Percentiles rank a stretch among this genome's conserved stretches.
These are phyloP conservation scores for Lithospermum erythrorhizon DNA, from an alignment of 257 asterid species.

Conservation along the genomic window DNA sequence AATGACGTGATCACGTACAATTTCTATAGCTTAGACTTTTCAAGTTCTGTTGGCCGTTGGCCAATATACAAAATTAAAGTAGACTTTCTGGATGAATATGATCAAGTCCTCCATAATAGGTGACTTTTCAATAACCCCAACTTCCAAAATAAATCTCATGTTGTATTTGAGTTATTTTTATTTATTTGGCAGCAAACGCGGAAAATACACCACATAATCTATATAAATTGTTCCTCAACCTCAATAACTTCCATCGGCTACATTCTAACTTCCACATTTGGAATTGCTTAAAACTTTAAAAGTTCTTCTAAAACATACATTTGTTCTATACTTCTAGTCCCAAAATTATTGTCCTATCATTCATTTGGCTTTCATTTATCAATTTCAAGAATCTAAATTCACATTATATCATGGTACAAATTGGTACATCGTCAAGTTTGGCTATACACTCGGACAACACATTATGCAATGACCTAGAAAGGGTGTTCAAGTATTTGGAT, in stretches of 20 bases:
- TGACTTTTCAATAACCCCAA: not conserved
- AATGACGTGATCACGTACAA: too few relatives aligned
- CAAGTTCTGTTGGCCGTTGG: not conserved
- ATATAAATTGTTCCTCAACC: not conserved
- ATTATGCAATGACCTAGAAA: constrained; percentile 2
- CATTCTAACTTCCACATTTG: not conserved
- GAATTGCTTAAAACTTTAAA: too few relatives aligned
- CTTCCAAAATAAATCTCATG: not conserved
- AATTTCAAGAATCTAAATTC: not conserved
- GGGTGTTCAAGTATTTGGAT: constrained; percentile 26
- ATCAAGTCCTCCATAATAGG: not conserved
- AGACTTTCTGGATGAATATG: not conserved
- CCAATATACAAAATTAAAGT: not conserved
- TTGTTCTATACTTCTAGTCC: not conserved
- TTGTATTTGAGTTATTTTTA: too few relatives aligned
- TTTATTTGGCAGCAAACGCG: too few relatives aligned
- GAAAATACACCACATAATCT: not conserved
- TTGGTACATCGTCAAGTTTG: not conserved
- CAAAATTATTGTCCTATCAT: too few relatives aligned
- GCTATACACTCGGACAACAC: not conserved
- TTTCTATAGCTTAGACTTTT: not conserved
- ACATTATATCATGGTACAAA: not conserved
- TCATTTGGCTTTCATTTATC: not conserved
- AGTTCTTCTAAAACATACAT: too few relatives aligned
- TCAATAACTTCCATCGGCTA: not conserved